Percentiles rank a stretch among this genome's conserved stretches.
Conservation (phyloP, 352 stramenopile species). For the Blastocystis sp. region DNA sequence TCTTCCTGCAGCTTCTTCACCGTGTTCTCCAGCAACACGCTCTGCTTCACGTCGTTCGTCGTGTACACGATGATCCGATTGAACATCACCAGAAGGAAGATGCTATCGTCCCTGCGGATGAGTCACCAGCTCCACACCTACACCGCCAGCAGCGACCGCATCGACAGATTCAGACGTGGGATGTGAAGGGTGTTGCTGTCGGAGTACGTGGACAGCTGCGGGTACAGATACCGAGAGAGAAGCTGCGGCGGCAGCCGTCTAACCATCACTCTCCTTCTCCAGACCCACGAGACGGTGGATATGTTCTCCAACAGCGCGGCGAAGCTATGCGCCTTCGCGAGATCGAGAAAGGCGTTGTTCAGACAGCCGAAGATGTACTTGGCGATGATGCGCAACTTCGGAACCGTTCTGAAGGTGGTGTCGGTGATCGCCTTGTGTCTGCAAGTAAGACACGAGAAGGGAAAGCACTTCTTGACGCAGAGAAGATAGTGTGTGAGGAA, state of each 20-base stretch:
- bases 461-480: background rate
- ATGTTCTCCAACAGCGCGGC: background rate
- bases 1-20: constrained; percentile 22
- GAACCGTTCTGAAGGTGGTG: constrained; percentile 61
- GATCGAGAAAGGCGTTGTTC: constrained; percentile 21
- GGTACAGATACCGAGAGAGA: constrained; percentile 58
- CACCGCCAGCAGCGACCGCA: constrained; percentile 28
- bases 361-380: constrained; percentile 56
- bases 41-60: background rate
- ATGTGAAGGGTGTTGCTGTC: constrained; percentile 32
- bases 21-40: background rate
- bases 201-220: constrained; percentile 36
- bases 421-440: constrained; percentile 12
- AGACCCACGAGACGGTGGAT: background rate
- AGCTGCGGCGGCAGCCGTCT: constrained; percentile 16
- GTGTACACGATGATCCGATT: constrained; percentile 14
- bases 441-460: background rate
- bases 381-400: constrained; percentile 29
- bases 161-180: constrained; percentile 45
- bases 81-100: constrained; percentile 26
- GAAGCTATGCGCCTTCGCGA: background rate
- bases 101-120: background rate
- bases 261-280: background rate
- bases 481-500: constrained; percentile 49
- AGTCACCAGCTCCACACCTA: background rate